Evolutionary conservation across 257 asterid species (phyloP).

Genomic region (Lycium barbarum): DNA sequence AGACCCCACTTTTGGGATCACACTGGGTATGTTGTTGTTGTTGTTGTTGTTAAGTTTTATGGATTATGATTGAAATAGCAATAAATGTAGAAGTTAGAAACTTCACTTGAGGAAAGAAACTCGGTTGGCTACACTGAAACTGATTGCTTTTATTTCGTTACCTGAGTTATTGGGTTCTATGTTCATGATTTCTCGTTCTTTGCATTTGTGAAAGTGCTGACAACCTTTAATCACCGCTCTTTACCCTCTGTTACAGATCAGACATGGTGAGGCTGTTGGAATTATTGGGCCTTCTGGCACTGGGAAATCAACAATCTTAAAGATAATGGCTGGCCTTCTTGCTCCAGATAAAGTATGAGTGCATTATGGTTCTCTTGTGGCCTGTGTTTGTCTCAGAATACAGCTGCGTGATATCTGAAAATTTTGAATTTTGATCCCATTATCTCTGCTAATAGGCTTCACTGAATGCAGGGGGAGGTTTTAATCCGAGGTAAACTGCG

Average conservation of each 20-base stretch:
- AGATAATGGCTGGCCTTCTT: constrained; percentile 98
- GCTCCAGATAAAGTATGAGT: constrained; percentile 89
- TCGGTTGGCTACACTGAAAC: not conserved
- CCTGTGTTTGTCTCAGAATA: not conserved
- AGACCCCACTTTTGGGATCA: no score
- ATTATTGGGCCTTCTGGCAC: constrained; percentile 99
- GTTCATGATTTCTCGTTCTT: constrained; percentile 26
- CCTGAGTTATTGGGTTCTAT: not conserved
- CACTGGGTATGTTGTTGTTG: not conserved
- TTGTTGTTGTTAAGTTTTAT: not conserved
- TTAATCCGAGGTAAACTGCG: constrained; percentile 82
- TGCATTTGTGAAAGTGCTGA: constrained; percentile 23
- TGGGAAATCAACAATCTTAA: constrained; percentile 95
- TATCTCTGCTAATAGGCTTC: constrained; percentile 34
- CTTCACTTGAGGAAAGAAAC: not conserved
- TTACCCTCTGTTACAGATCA: constrained; percentile 63
- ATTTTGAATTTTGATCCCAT: constrained; percentile 30
- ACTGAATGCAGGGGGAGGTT: constrained; percentile 83
- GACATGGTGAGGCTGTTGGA: constrained; percentile 99
- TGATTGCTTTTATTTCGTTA: not conserved
- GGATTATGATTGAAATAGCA: not conserved
- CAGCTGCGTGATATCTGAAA: constrained; percentile 19
- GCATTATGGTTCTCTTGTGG: not conserved
- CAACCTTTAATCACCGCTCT: constrained; percentile 15
- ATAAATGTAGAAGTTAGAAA: constrained; percentile 14